Evolutionary conservation across 2,329 filamentous ascomycete species (phyloP), one percentile per base, ranked within the genome.

Genomic region (Pseudopithomyces maydicus): DNA sequence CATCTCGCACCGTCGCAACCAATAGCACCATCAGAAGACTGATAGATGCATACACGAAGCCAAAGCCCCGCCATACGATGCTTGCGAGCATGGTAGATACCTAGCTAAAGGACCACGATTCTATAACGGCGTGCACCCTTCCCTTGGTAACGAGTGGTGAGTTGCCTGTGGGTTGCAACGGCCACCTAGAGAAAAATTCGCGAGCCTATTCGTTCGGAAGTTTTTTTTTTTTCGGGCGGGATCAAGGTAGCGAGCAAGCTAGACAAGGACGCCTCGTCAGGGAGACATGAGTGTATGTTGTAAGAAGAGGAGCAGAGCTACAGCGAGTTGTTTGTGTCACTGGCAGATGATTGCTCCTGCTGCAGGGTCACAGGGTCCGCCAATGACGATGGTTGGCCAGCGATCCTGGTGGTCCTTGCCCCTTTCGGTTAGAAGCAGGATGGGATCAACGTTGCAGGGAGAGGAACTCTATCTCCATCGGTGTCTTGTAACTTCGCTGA

Each of bases 41-140:
- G 19, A 71, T 44, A 14, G 75, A 54, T 17, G 73, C 75, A 54
- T 72, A 77, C 3, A 57, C 56, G 35, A 76, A 65, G 59, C 64
- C 66, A 57, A 74, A 68, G 55, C 51, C 50, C 4, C 58, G 59
- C 69, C 65, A 71, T 7, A 65, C 65, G 32, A 73, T 19, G n/a
- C 54, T 52, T 6, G 54, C 61, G 3, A 73, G 36, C 54, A 63
- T 63, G 41, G 29, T 57, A 32, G 7, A 17, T 10, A 19, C 11
- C 8, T 17, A 3, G 7, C 15, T 41, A 2, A 29, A 29, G 26
- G 8, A 29, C 8, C 26, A 4, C 26, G 8, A 29, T 29, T 8
- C n/a, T n/a, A n/a, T n/a, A n/a, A n/a, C n/a, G n/a, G n/a, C 8
- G 26, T 29, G 26, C 26, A 29, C 26, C 26, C 5, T 29, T 29